phyloP scores from a whole-genome alignment of 768 basidiomycete genomes.

The Hericium rajendrae region DNA sequence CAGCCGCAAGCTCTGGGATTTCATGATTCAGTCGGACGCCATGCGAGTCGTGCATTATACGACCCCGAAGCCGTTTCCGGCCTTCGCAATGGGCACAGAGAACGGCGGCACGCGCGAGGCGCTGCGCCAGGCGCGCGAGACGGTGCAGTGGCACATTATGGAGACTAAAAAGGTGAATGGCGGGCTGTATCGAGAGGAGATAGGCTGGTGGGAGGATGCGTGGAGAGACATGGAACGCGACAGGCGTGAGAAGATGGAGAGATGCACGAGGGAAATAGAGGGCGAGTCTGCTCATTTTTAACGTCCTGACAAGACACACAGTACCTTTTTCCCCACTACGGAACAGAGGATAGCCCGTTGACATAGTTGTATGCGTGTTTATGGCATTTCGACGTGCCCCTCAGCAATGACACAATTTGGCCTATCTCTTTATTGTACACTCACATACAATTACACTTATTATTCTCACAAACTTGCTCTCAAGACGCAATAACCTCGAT shows the following conservation, averaged over 20 bases:
- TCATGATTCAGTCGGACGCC: conserved; percentile 20
- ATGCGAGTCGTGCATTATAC: conserved; percentile 32
- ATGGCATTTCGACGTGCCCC: no score
- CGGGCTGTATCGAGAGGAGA: conserved; percentile 24
- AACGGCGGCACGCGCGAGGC: background rate
- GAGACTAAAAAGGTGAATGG: conserved; percentile 12
- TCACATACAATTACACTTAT: no score
- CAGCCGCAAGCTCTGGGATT: conserved; percentile 24
- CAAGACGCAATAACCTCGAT: no score
- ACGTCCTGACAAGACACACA: no score
- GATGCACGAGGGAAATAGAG: background rate
- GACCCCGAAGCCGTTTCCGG: conserved; percentile 22
- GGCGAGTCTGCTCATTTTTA: no score
- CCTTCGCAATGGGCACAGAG: conserved; percentile 7
- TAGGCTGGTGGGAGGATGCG: conserved; percentile 25
- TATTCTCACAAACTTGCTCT: no score
- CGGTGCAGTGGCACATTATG: conserved; percentile 17
- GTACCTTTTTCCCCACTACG: no score
- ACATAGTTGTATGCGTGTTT: no score
- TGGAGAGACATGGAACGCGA: conserved; percentile 19
- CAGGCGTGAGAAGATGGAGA: conserved; percentile 4
- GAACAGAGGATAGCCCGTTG: no score
- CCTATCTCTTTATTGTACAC: no score
- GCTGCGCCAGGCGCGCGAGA: conserved; percentile 13
- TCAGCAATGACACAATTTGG: no score